These are phyloP conservation scores for Irpex sp. DNA, from an alignment of 1,284 basidiomycete species.

Conservation along the genomic window DNA sequence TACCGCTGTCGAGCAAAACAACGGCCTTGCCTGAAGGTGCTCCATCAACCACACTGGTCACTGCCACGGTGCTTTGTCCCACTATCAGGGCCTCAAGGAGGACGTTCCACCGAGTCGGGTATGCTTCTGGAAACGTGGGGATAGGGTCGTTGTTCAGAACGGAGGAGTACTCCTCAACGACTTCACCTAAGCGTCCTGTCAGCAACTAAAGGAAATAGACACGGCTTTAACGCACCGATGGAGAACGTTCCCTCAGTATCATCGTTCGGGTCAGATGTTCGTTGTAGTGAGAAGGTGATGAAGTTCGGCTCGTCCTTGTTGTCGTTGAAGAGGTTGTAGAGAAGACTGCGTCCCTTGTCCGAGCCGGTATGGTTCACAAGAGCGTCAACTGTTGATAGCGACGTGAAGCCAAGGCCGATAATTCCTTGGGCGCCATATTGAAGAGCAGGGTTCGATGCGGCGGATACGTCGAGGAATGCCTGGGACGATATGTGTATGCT, in stretches of 20 bases:
- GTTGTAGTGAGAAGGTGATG: slow-evolving; percentile 67
- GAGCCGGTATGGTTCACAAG: slow-evolving; percentile 51
- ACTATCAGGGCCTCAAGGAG: slow-evolving; percentile 66
- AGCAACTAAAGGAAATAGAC: not conserved
- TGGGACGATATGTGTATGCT: slow-evolving; percentile 63
- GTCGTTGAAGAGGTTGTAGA: slow-evolving; percentile 68
- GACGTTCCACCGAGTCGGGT: slow-evolving; percentile 67
- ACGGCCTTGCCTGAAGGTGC: slow-evolving; percentile 66
- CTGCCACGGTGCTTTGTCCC: slow-evolving; percentile 38
- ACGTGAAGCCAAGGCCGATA: slow-evolving; percentile 71
- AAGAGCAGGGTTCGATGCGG: slow-evolving; percentile 64
- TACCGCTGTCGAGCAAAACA: slow-evolving; percentile 68
- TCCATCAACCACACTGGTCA: slow-evolving; percentile 47
- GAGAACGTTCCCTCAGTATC: slow-evolving; percentile 62
- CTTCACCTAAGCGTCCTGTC: slow-evolving; percentile 44
- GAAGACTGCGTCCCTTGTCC: slow-evolving; percentile 56
- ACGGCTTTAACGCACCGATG: slow-evolving; percentile 42
- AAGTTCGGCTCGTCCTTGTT: slow-evolving; percentile 70
- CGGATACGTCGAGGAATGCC: slow-evolving; percentile 59
- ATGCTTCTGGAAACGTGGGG: slow-evolving; percentile 60
- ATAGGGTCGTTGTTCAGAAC: slow-evolving; percentile 52
- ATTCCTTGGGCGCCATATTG: slow-evolving; percentile 69
- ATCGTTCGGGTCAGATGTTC: slow-evolving; percentile 43
- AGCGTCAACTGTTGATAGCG: slow-evolving; percentile 62
- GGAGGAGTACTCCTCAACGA: slow-evolving; percentile 52